Conservation (phyloP, 306 rosid genomes). For the Prosopis cineraria region DNA sequence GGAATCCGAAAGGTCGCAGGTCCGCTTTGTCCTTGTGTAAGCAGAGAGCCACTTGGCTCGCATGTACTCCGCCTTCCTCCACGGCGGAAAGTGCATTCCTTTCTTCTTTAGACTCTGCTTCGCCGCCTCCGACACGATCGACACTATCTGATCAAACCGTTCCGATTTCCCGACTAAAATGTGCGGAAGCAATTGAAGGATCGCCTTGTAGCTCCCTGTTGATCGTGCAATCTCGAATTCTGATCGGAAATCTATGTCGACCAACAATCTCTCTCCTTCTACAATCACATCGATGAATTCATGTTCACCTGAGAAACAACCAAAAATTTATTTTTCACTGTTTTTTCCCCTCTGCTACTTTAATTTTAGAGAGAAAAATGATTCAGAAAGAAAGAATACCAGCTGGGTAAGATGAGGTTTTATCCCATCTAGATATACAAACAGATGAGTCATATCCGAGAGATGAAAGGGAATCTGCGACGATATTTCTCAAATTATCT, state of each 20-base stretch:
- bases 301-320: conserved; percentile 68
- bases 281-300: conserved; percentile 83
- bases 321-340: not conserved
- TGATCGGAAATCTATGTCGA: conserved; percentile 82
- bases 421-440: conserved; percentile 90
- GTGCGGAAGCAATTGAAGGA: conserved; percentile 84
- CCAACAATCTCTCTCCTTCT: conserved; percentile 69
- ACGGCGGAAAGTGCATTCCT: conserved; percentile 93
- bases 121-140: conserved; percentile 80
- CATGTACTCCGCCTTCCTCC: conserved; percentile 92
- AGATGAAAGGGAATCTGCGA: conserved; percentile 60
- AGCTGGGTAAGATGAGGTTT: conserved; percentile 67
- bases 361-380: not conserved
- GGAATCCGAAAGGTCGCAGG: not conserved
- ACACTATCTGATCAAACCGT: conserved; percentile 75
- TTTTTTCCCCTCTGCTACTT: not conserved
- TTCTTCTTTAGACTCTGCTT: conserved; percentile 89
- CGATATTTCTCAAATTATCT: conserved; percentile 70
- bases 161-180: conserved; percentile 85
- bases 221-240: conserved; percentile 78
- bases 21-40: conserved; percentile 40
- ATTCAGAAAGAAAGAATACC: conserved; percentile 46
- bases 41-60: conserved; percentile 90
- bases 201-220: conserved; percentile 81
- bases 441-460: conserved; percentile 79